Evolutionary conservation across 208 protist genomes (phyloP).

Genomic region (Novymonas esmeraldas): DNA sequence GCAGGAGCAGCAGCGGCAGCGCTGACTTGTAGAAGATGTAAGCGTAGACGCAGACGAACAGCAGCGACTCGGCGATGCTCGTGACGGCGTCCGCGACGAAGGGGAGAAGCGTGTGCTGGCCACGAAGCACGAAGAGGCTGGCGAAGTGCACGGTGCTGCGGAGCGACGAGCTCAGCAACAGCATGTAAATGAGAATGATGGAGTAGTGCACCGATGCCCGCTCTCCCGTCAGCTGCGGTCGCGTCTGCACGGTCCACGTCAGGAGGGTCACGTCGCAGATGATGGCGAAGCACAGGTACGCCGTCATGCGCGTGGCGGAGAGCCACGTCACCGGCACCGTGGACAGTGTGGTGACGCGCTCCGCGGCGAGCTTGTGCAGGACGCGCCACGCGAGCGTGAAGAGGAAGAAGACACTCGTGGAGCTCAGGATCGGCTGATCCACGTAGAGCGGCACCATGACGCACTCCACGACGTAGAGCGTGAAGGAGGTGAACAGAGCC

Average conservation of each 20-base stretch:
- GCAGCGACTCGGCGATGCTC: conserved; percentile 37
- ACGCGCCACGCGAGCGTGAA: conserved; percentile 50
- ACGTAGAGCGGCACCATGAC: conserved; percentile 53
- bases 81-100: conserved; percentile 43
- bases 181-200: conserved; percentile 37
- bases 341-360: conserved; percentile 50
- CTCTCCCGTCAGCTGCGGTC: conserved; percentile 21
- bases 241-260: conserved; percentile 23
- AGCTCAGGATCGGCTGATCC: conserved; percentile 37
- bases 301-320: conserved; percentile 25
- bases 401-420: conserved; percentile 30
- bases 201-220: conserved; percentile 32
- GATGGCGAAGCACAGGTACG: conserved; percentile 32
- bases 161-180: conserved; percentile 29
- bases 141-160: conserved; percentile 31
- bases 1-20: conserved; percentile 58
- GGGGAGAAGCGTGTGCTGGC: conserved; percentile 37
- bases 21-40: conserved; percentile 45
- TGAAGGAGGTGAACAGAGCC: conserved; percentile 31
- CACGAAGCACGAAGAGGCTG: conserved; percentile 24
- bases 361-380: conserved; percentile 66
- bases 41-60: conserved; percentile 55
- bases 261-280: conserved; percentile 22
- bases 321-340: conserved; percentile 25
- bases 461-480: conserved; percentile 67